A percentile compares a stretch with the other conserved stretches of the same genome.
phyloP scores from a whole-genome alignment of 1,139 yeast genomes.

The Waltiozyma sp. region DNA sequence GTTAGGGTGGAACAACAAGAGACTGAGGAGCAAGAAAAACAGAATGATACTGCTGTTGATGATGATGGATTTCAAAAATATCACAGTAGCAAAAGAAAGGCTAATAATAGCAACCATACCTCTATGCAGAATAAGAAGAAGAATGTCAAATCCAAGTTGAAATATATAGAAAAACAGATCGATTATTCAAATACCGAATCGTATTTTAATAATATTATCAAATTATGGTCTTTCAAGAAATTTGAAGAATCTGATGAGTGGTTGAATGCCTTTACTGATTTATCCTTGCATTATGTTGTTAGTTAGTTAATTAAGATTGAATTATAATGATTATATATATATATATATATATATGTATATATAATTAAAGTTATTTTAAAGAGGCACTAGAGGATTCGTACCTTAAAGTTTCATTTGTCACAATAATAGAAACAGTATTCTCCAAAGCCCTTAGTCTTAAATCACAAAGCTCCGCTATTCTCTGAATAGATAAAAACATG shows the following conservation, averaged over 20 bases:
- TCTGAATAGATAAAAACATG: conserved; percentile 4
- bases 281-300: conserved; percentile 30
- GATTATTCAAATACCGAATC: conserved; percentile 27
- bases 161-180: conserved; percentile 24
- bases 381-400: not conserved
- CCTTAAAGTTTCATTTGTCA: conserved; percentile 9
- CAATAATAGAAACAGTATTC: conserved; percentile 19
- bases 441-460: conserved; percentile 23
- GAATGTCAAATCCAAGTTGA: conserved; percentile 15
- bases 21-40: conserved; percentile 1
- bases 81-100: conserved; percentile 23
- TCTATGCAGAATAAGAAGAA: too few relatives aligned
- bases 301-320: too few relatives aligned
- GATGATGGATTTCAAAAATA: conserved; percentile 18
- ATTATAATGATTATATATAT: too few relatives aligned
- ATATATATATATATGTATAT: too few relatives aligned
- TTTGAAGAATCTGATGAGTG: conserved; percentile 28
- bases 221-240: conserved; percentile 15
- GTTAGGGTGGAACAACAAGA: not conserved
- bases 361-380: not conserved
- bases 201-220: conserved; percentile 23
- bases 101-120: conserved; percentile 9
- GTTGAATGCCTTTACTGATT: conserved; percentile 45
- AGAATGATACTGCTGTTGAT: too few relatives aligned
- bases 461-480: conserved; percentile 14